A percentile compares a stretch with the other conserved stretches of the same genome.
Conservation (phyloP, 768 basidiomycete species). For the Lentinula edodes region DNA sequence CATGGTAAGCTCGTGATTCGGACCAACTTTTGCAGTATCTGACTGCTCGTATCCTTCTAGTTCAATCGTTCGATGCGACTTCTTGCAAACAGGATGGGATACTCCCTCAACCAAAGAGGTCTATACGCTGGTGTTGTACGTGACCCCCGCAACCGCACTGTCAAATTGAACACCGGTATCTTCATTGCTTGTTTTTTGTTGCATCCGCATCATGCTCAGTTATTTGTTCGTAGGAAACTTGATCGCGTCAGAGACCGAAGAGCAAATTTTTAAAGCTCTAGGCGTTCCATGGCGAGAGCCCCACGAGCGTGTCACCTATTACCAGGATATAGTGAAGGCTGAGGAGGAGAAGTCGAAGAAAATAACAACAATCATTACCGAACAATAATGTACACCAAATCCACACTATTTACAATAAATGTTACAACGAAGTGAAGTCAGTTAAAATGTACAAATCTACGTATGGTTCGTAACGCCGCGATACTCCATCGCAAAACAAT, state of each 20-base stretch:
- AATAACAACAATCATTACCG: background rate
- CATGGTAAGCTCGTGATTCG: constrained; percentile 48
- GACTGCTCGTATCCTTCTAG: constrained; percentile 28
- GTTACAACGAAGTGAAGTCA: too few species aligned
- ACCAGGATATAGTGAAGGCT: background rate
- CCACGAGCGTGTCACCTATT: constrained; percentile 50
- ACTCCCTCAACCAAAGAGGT: constrained; percentile 84
- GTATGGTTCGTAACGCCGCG: background rate
- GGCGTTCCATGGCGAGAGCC: constrained; percentile 81
- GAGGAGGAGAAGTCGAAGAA: background rate
- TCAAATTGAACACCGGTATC: constrained; percentile 57
- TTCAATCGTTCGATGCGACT: constrained; percentile 87
- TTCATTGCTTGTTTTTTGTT: background rate
- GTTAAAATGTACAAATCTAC: background rate
- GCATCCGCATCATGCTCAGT: background rate
- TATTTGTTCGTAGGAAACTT: constrained; percentile 42
- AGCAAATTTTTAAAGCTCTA: constrained; percentile 78
- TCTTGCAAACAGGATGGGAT: constrained; percentile 78
- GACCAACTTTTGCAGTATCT: too few species aligned
- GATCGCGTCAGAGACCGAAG: constrained; percentile 78
- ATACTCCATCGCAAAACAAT: background rate
- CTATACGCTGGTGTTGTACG: constrained; percentile 69
- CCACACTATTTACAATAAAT: background rate
- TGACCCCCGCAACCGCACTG: constrained; percentile 53
- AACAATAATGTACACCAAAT: background rate